Conservation (phyloP, 2,329 filamentous ascomycete species). For the Epichloe baconii region DNA sequence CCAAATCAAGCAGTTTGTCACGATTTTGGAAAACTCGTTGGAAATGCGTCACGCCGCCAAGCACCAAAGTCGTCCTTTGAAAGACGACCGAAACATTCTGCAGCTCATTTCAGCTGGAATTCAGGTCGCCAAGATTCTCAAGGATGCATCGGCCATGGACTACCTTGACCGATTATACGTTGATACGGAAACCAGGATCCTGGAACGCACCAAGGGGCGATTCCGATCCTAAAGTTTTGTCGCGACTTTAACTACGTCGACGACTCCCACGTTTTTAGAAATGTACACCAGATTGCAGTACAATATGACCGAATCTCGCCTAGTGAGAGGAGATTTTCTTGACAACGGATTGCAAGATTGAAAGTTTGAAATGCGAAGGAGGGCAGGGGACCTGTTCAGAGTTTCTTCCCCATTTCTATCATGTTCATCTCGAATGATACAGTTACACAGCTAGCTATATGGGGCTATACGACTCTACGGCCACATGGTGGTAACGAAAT, state of each 20-base stretch:
- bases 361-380: background rate
- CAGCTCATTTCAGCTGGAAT: slow-evolving; percentile 79
- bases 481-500: background rate
- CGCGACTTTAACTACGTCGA: slow-evolving; percentile 1
- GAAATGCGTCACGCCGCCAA: slow-evolving; percentile 80
- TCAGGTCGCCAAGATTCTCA: slow-evolving; percentile 77
- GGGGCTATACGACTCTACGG: slow-evolving; percentile 1
- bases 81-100: slow-evolving; percentile 79
- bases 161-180: slow-evolving; percentile 72
- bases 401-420: background rate
- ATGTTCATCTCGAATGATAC: background rate
- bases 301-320: background rate
- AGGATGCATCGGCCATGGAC: slow-evolving; percentile 73
- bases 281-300: background rate
- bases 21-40: slow-evolving; percentile 74
- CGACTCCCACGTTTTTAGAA: slow-evolving; percentile 9
- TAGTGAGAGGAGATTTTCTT: background rate
- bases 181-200: slow-evolving; percentile 67
- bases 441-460: background rate
- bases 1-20: slow-evolving; percentile 85
- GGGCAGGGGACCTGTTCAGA: background rate
- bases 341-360: background rate
- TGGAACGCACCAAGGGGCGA: slow-evolving; percentile 41
- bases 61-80: slow-evolving; percentile 68
- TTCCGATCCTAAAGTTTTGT: slow-evolving; percentile 17